Evolutionary conservation across 2,329 filamentous ascomycete species (phyloP).

Genomic region (Colletotrichum spaethianum): DNA sequence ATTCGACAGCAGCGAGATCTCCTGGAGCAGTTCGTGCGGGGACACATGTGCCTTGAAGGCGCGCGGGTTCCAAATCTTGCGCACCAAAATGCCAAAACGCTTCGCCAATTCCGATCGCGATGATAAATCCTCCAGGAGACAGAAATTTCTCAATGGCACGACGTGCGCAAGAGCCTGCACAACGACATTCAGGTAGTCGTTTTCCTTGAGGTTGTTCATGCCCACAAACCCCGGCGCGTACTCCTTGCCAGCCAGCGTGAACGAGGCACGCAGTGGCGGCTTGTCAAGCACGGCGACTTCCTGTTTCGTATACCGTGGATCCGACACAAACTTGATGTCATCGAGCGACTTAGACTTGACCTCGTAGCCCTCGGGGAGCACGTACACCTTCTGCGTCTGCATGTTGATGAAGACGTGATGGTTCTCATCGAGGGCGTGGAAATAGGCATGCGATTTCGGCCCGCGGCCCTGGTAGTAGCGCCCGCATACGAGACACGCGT

Average conservation of each 20-base stretch:
- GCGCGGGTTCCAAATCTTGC: conserved; percentile 98
- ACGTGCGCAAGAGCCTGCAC: conserved; percentile 94
- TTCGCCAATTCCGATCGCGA: conserved; percentile 84
- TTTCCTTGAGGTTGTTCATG: conserved; percentile 99
- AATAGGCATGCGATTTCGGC: conserved; percentile 95
- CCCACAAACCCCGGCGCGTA: conserved; percentile 97
- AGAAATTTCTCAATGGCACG: conserved; percentile 88
- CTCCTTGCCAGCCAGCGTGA: conserved; percentile 85
- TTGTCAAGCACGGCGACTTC: conserved; percentile 88
- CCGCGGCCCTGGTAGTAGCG: conserved; percentile 97
- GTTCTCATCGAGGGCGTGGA: conserved; percentile 93
- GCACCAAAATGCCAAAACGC: conserved; percentile 88
- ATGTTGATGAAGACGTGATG: conserved; percentile 99
- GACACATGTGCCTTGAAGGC: conserved; percentile 98
- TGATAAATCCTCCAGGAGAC: conserved; percentile 87
- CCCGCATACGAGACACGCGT: conserved; percentile 97
- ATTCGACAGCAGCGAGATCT: conserved; percentile 89
- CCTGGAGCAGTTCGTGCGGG: conserved; percentile 95
- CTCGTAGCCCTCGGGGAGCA: conserved; percentile 96
- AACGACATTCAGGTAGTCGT: conserved; percentile 97
- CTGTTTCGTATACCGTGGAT: conserved; percentile 85
- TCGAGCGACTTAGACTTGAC: conserved; percentile 95
- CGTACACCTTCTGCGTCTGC: conserved; percentile 90
- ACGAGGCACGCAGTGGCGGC: conserved; percentile 67
- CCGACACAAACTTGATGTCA: conserved; percentile 98